Evolutionary conservation across 2,329 filamentous ascomycete species (phyloP).

Genomic region (Sporothrix dimorphospora): DNA sequence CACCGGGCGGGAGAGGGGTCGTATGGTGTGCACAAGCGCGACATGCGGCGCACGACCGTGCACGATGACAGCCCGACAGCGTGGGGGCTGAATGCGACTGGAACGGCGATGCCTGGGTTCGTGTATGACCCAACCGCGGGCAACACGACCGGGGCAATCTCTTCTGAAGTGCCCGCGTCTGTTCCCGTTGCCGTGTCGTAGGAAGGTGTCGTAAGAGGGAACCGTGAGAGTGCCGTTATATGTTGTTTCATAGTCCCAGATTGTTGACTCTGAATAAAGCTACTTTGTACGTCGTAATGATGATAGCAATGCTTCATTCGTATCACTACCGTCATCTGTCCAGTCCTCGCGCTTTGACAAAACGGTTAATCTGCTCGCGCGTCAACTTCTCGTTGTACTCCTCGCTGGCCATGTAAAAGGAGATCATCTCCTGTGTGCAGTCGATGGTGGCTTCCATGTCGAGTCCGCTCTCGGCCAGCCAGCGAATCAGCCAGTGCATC

Average conservation of each 20-base stretch:
- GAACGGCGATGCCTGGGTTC: conserved; percentile 36
- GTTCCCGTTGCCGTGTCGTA: conserved; percentile 17
- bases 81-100: conserved; percentile 44
- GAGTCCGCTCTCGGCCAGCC: conserved; percentile 83
- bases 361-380: conserved; percentile 61
- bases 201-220: not conserved
- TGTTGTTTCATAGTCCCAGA: not conserved
- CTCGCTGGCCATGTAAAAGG: conserved; percentile 75
- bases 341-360: conserved; percentile 60
- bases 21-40: conserved; percentile 53
- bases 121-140: conserved; percentile 22
- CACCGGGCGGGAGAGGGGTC: conserved; percentile 55
- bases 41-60: conserved; percentile 61
- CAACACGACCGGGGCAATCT: not conserved
- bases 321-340: conserved; percentile 50
- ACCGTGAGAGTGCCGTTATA: not conserved
- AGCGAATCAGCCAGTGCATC: conserved; percentile 69
- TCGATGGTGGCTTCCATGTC: conserved; percentile 85
- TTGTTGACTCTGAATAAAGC: not conserved
- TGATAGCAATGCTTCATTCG: too few relatives aligned
- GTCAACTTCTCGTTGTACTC: conserved; percentile 64
- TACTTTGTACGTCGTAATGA: not conserved
- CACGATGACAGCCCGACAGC: conserved; percentile 49
- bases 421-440: conserved; percentile 88
- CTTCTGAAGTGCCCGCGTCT: not conserved